These are phyloP conservation scores for Annulohypoxylon moriforme DNA, from an alignment of 495 filamentous ascomycete genomes.

Conservation along the genomic window DNA sequence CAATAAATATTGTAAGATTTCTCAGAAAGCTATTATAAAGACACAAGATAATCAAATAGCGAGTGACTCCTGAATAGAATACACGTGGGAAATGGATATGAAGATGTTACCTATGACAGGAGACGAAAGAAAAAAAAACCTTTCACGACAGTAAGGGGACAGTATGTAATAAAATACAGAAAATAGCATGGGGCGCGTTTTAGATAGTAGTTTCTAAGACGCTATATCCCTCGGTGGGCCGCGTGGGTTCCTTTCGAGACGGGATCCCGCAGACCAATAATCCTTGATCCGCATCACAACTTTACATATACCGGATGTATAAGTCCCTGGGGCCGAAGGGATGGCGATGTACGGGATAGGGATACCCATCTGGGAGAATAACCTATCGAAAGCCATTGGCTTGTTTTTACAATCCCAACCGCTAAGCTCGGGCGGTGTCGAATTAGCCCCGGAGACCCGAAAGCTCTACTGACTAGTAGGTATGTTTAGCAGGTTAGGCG, in stretches of 20 bases:
- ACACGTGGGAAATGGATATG: background rate
- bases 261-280: slow-evolving; percentile 29
- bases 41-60: background rate
- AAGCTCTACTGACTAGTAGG: background rate
- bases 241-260: slow-evolving; percentile 34
- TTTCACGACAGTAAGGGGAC: background rate
- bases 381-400: slow-evolving; percentile 8
- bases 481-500: background rate
- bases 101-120: background rate
- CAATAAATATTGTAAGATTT: slow-evolving; percentile 10
- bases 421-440: slow-evolving; percentile 11
- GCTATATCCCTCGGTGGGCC: slow-evolving; percentile 24
- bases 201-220: background rate
- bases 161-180: slow-evolving; percentile 22
- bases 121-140: background rate
- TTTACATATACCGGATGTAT: slow-evolving; percentile 4
- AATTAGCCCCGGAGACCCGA: slow-evolving; percentile 3
- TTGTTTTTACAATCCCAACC: background rate
- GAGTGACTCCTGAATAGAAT: background rate
- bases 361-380: background rate
- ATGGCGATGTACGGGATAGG: background rate
- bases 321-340: background rate
- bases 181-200: slow-evolving; percentile 8
- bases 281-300: slow-evolving; percentile 16
- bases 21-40: background rate